A percentile compares a stretch with the other conserved stretches of the same genome.
Conservation (phyloP, 805 yeast genomes). For the Yarrowia deformans region DNA sequence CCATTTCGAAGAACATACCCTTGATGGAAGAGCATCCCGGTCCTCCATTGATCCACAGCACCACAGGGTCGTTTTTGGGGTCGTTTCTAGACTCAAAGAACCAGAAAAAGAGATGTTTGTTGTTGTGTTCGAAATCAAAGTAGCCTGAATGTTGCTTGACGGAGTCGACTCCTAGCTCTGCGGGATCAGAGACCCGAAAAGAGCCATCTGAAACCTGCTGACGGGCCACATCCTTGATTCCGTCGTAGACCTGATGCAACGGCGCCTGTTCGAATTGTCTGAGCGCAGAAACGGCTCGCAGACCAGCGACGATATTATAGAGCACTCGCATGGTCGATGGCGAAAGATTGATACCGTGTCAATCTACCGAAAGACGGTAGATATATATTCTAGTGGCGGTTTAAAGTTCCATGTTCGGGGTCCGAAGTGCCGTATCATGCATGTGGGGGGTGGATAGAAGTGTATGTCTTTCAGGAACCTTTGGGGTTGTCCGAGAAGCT, state of each 20-base stretch:
- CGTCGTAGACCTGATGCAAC: constrained; percentile 1
- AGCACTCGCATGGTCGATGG: constrained; percentile 18
- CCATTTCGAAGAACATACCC: constrained; percentile 89
- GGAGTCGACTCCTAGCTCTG: constrained; percentile 69
- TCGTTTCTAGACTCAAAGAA: constrained; percentile 90
- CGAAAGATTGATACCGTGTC: background rate
- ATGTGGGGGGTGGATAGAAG: background rate
- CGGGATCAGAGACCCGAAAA: constrained; percentile 68
- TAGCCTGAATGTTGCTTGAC: constrained; percentile 79
- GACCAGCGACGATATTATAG: constrained; percentile 12
- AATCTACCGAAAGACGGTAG: background rate
- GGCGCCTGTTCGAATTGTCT: constrained; percentile 31
- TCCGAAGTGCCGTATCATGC: constrained; percentile 38
- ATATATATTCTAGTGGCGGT: constrained; percentile 23
- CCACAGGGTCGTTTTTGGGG: constrained; percentile 83
- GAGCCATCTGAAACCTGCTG: constrained; percentile 51
- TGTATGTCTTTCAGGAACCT: background rate
- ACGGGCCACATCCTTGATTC: constrained; percentile 29
- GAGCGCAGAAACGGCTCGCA: constrained; percentile 19
- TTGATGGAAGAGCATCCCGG: constrained; percentile 95
- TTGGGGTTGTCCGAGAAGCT: background rate
- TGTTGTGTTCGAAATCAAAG: constrained; percentile 73
- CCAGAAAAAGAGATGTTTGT: constrained; percentile 92
- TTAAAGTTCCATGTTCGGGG: constrained; percentile 25
- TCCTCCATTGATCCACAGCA: constrained; percentile 95